Evolutionary conservation across 176 grass and related monocot genomes (phyloP), one percentile per base, ranked within the genome.

Genomic region (Eragrostis curvula): DNA sequence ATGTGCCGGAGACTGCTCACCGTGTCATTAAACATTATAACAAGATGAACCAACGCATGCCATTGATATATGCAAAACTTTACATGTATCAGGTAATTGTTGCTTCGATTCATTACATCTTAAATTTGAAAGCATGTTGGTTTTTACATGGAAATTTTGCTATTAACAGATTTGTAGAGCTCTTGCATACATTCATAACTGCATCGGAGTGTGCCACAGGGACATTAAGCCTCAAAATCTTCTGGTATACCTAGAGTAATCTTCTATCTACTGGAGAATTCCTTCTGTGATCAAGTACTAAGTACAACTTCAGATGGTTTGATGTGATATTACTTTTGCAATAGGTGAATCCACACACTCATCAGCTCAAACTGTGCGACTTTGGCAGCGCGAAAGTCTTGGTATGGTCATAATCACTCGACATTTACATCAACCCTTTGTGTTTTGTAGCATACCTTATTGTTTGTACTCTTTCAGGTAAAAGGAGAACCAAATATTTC

Each of bases 141-240:
- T 12, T 23, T 3, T 77, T 49, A 58, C 48, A 13, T 36, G 5
- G 71, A 41, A 81, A 65, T 52, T 24, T 65, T 84, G 60, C 71
- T 36, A 83, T 82, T 91, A 8, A 80, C 91, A 97, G 94, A 97
- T 97, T 48, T 97, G 88, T 70, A 97, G 95, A 81, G 86, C 92
- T 40, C 78, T 97, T 80, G 85, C 95, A 21, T 94, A 92, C 49
- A 90, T 97, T 68, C 95, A 97, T 78, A 80, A 87, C 63, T 77
- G 73, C 77, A 92, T 94, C 70, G 95, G 92, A 73, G 92, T 97
- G 20, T 97, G 95, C 74, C 95, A 97, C 83, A 92, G 95, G 61
- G 95, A 97, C 52, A 97, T 97, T 80, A 97, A 97, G 60, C 95
- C 95, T 30, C 95, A 97, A 83, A 97, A 97, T 92, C 78, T 97